These are phyloP conservation scores for Saccharomyces pastorianus DNA, from an alignment of 1,139 yeast genomes.

Conservation along the genomic window DNA sequence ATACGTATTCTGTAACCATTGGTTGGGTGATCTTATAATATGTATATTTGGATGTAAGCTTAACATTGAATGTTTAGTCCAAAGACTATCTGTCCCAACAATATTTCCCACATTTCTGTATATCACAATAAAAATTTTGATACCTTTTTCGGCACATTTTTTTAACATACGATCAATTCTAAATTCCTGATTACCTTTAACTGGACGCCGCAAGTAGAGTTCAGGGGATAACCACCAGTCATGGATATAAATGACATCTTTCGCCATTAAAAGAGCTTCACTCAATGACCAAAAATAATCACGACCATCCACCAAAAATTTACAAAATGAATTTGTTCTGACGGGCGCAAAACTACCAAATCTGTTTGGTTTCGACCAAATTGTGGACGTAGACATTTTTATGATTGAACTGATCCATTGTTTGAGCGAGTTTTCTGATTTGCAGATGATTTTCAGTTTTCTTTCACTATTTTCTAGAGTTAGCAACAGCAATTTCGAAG, in stretches of 20 bases:
- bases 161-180: constrained; percentile 82
- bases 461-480: constrained; percentile 77
- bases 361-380: constrained; percentile 68
- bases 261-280: constrained; percentile 86
- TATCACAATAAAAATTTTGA: constrained; percentile 85
- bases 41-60: constrained; percentile 81
- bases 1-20: constrained; percentile 81
- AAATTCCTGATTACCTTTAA: constrained; percentile 91
- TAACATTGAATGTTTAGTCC: constrained; percentile 87
- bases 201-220: constrained; percentile 83
- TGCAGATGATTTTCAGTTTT: constrained; percentile 63
- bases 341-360: constrained; percentile 92
- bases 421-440: constrained; percentile 59
- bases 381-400: constrained; percentile 57
- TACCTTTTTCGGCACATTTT: constrained; percentile 90
- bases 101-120: constrained; percentile 92
- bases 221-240: constrained; percentile 99
- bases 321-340: constrained; percentile 76
- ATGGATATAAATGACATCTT: constrained; percentile 87
- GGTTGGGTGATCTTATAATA: constrained; percentile 92
- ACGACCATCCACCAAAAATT: constrained; percentile 95
- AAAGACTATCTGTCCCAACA: constrained; percentile 86
- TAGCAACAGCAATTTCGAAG: constrained; percentile 39
- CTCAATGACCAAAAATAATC: constrained; percentile 97
- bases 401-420: constrained; percentile 72